Conservation (phyloP, 228 moss, liverwort and hornwort genomes). For the Sphagnum magellanicum region DNA sequence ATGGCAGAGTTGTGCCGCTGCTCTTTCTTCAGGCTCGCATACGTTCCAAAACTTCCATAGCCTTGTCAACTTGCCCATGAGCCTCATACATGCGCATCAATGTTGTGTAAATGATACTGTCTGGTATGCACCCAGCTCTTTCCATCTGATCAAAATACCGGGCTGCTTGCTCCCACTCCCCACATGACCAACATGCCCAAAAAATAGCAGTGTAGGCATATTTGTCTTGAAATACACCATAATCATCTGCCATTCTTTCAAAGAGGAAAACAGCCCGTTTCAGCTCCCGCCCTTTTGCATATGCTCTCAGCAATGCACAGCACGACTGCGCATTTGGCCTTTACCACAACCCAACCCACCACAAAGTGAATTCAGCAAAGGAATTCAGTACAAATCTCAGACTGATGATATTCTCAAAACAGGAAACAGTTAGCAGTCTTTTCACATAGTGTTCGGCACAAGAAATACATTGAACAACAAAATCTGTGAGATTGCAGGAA, state of each 20-base stretch:
- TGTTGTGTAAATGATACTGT: slow-evolving; percentile 45
- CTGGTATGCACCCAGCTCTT: slow-evolving; percentile 41
- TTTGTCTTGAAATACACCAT: slow-evolving; percentile 35
- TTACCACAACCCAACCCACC: neutral
- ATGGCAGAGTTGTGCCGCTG: neutral
- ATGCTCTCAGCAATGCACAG: slow-evolving; percentile 51
- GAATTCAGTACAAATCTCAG: too few species aligned
- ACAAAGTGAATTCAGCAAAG: too few species aligned
- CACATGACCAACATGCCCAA: slow-evolving; percentile 62
- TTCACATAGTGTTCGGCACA: too few species aligned
- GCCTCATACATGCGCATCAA: slow-evolving; percentile 61
- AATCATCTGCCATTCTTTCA: slow-evolving; percentile 32
- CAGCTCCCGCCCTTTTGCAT: slow-evolving; percentile 44
- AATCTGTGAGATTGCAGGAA: too few species aligned
- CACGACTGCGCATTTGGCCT: slow-evolving; percentile 50
- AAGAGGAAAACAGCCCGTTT: slow-evolving; percentile 37
- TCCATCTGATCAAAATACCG: slow-evolving; percentile 39
- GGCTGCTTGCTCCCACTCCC: slow-evolving; percentile 45
- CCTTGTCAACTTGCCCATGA: slow-evolving; percentile 33
- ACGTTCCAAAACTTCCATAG: slow-evolving; percentile 34
- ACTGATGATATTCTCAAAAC: too few species aligned
- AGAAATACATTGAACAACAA: too few species aligned
- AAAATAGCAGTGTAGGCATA: slow-evolving; percentile 51
- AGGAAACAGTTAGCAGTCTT: too few species aligned
- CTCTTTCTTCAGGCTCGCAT: slow-evolving; percentile 13